Base-by-base conservation (phyloP, 2,329 filamentous ascomycete species). In the Colletotrichum siamense region DNA sequence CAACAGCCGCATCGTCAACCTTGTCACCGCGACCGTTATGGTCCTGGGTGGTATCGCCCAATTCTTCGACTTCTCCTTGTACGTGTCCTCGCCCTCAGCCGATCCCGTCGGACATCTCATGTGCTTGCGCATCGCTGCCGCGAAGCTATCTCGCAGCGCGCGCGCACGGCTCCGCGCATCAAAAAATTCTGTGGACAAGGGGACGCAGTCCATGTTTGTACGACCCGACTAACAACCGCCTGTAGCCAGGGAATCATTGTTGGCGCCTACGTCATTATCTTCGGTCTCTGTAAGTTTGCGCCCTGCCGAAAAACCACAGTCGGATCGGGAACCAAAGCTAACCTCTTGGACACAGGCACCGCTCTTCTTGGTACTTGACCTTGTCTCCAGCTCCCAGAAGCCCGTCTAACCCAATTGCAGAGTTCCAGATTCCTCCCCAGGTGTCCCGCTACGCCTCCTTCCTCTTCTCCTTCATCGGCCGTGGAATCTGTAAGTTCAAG, bases 381-480 rank as follows among this genome's bases (percentile, higher is more conserved):
- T n/a, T 36, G 12, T 15, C 10, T 32, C 30, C 22, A n/a, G 18
- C 26, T 30, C 16, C 32, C 57, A 24, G 69, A 59, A 49, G 26
- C 49, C 44, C 61, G 63, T 7, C 66, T 74, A 57, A 70, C 59
- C 34, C 13, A 16, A 13, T 67, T 10, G 24, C 81, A 90, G 97
- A 99, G 87, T 98, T 99, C 88, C 94, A 98, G 86, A 96, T 98
- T 81, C 96, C 97, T 67, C 95, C 96, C 76, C 96, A 98, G 85
- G 91, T 98, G 71, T 94, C 96, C 75, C 94, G 95, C 87, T 98
- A 99, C 89, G 96, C 96, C 71, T 98, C 95, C 13, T 99, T 99
- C 90, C 93, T 99, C 86, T 99, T 99, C 90, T 98, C 95, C 74
- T 99, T 99, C 90, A 88, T 99, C 80, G 97, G 97, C 77, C 96